phyloP scores from a whole-genome alignment of 345 rosid species.

The Rhizophora mangle region DNA sequence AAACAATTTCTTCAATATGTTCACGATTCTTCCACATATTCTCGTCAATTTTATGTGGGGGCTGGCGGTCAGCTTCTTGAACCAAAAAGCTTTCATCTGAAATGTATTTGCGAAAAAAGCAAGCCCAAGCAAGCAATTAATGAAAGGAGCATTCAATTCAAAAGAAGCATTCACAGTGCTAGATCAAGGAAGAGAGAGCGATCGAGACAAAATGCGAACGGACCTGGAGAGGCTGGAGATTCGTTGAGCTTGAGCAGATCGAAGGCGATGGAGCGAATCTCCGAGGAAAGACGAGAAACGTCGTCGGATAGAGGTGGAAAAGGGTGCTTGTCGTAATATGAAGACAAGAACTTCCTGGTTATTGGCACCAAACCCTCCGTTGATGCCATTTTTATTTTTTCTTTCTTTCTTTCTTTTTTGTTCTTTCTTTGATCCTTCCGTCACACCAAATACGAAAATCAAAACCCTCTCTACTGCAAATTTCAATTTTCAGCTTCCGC shows the following conservation, averaged over 20 bases:
- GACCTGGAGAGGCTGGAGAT: constrained; percentile 65
- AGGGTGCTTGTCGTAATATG: constrained; percentile 76
- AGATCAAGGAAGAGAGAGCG: neutral
- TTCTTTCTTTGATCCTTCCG: no score
- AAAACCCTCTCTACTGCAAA: no score
- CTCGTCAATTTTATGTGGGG: constrained; percentile 91
- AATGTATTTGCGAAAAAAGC: neutral
- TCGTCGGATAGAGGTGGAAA: constrained; percentile 66
- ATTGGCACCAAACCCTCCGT: constrained; percentile 88
- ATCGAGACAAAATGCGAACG: neutral
- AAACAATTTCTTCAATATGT: constrained; percentile 79
- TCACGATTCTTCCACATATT: constrained; percentile 98
- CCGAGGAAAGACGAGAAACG: constrained; percentile 60
- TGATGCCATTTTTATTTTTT: constrained; percentile 47
- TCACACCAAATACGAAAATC: no score
- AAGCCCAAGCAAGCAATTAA: neutral
- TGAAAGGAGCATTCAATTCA: neutral
- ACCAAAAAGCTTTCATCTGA: constrained; percentile 55
- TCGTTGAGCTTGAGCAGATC: constrained; percentile 48
- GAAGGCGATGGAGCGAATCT: constrained; percentile 53
- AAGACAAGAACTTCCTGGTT: constrained; percentile 66
- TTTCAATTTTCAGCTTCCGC: no score
- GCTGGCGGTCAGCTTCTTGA: constrained; percentile 53
- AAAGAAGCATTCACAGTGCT: neutral
- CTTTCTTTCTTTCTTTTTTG: no score